Conservation (phyloP, 1,139 yeast species). For the Scheffersomyces segobiensis region DNA sequence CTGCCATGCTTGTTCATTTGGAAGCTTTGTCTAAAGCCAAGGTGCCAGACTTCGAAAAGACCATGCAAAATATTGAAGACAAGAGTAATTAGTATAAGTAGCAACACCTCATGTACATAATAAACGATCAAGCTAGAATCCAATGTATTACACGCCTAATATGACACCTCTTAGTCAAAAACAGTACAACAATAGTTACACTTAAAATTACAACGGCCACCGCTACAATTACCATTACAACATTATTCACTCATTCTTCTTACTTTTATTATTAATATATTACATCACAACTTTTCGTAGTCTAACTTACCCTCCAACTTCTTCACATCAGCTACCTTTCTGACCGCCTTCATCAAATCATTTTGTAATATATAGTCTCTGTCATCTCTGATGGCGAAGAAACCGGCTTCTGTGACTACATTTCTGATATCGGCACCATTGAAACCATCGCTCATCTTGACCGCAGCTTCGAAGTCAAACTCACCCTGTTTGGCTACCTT, state of each 20-base stretch:
- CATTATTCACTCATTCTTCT: background rate
- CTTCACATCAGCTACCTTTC: conserved; percentile 96
- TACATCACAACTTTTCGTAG: conserved; percentile 73
- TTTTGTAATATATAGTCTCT: conserved; percentile 92
- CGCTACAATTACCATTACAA: background rate
- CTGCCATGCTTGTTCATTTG: conserved; percentile 40
- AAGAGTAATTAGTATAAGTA: background rate
- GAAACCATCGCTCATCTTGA: conserved; percentile 97
- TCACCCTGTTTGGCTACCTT: conserved; percentile 91
- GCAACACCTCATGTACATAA: background rate
- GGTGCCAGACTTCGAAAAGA: conserved; percentile 34
- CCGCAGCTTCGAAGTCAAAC: conserved; percentile 95
- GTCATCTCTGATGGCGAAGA: conserved; percentile 96
- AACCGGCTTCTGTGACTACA: conserved; percentile 98
- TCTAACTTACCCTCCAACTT: conserved; percentile 95
- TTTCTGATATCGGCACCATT: conserved; percentile 99
- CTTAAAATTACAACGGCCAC: background rate
- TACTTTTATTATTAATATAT: background rate
- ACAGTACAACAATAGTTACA: too few relatives aligned
- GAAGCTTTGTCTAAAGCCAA: conserved; percentile 35
- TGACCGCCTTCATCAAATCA: conserved; percentile 95
- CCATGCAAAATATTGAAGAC: conserved; percentile 20
- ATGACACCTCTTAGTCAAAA: too few relatives aligned
- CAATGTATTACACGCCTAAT: background rate
- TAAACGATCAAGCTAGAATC: background rate